A percentile compares a stretch with the other conserved stretches of the same genome.
Evolutionary conservation across 2,329 filamentous ascomycete genomes (phyloP).

Genomic region (Cladophialophora yegresii): DNA sequence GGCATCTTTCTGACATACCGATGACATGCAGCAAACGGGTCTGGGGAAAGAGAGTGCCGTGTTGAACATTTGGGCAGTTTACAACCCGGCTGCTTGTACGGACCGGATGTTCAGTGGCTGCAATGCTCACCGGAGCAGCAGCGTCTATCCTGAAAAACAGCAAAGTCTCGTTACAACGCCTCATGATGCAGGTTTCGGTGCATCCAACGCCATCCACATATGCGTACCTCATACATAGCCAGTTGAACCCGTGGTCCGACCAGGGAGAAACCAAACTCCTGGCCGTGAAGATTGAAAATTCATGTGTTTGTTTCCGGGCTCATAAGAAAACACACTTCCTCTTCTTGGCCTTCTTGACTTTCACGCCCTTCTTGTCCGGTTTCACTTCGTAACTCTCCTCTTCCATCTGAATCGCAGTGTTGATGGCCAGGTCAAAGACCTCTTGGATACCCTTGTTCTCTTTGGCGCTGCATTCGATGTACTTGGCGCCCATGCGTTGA

Average conservation of each 20-base stretch:
- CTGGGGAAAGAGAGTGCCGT: not conserved
- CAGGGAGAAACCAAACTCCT: conserved; percentile 22
- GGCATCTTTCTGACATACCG: too few relatives aligned
- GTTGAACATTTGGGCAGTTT: not conserved
- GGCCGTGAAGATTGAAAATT: conserved; percentile 3
- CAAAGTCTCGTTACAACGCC: conserved; percentile 18
- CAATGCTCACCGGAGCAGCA: not conserved
- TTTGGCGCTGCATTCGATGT: conserved; percentile 98
- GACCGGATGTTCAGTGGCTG: not conserved
- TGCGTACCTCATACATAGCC: conserved; percentile 18
- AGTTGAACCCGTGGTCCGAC: not conserved
- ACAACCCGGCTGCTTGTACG: not conserved
- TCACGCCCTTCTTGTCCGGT: conserved; percentile 38
- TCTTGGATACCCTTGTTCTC: conserved; percentile 96
- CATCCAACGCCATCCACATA: conserved; percentile 19
- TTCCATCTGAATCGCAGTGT: conserved; percentile 83
- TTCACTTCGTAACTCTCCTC: conserved; percentile 55
- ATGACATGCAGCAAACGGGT: not conserved
- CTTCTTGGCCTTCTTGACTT: conserved; percentile 73
- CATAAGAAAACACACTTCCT: conserved; percentile 78
- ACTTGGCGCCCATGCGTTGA: conserved; percentile 88
- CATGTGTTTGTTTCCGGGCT: conserved; percentile 36
- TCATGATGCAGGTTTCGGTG: conserved; percentile 13
- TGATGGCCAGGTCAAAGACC: conserved; percentile 89
- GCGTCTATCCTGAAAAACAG: conserved; percentile 10